Evolutionary conservation across 306 rosid species (phyloP).

Genomic region (Cyclanthera cordifolia): DNA sequence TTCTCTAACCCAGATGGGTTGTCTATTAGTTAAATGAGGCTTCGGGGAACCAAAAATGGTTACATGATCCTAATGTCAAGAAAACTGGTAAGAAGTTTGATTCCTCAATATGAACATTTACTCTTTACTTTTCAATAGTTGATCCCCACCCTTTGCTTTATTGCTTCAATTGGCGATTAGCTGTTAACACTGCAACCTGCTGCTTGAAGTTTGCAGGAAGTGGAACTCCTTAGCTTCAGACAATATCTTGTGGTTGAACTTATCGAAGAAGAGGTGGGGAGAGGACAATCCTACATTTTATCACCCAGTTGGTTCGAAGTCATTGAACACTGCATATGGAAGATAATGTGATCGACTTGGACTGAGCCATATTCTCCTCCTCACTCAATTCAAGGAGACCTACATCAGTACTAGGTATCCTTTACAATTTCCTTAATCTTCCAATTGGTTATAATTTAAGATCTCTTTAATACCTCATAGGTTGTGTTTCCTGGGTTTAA

Average conservation of each 20-base stretch:
- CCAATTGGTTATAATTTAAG: not conserved
- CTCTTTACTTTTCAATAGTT: not conserved
- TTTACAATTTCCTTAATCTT: not conserved
- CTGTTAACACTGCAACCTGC: slow-evolving; percentile 3
- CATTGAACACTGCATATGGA: slow-evolving; percentile 57
- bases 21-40: not conserved
- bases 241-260: slow-evolving; percentile 43
- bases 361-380: slow-evolving; percentile 26
- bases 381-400: not conserved
- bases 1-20: not conserved
- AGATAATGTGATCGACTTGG: slow-evolving; percentile 65
- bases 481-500: not conserved
- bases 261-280: slow-evolving; percentile 78
- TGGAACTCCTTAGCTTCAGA: slow-evolving; percentile 57
- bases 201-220: slow-evolving; percentile 44
- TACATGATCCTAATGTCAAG: too few relatives aligned
- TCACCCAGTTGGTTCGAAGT: slow-evolving; percentile 37
- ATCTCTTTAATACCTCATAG: not conserved
- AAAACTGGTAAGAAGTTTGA: too few relatives aligned
- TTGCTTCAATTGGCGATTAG: not conserved
- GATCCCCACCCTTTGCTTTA: not conserved
- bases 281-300: slow-evolving; percentile 40
- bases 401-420: not conserved
- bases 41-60: too few relatives aligned
- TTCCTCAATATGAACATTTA: not conserved